Evolutionary conservation across 2,329 filamentous ascomycete genomes (phyloP).

Genomic region (Diaporthe velutina): DNA sequence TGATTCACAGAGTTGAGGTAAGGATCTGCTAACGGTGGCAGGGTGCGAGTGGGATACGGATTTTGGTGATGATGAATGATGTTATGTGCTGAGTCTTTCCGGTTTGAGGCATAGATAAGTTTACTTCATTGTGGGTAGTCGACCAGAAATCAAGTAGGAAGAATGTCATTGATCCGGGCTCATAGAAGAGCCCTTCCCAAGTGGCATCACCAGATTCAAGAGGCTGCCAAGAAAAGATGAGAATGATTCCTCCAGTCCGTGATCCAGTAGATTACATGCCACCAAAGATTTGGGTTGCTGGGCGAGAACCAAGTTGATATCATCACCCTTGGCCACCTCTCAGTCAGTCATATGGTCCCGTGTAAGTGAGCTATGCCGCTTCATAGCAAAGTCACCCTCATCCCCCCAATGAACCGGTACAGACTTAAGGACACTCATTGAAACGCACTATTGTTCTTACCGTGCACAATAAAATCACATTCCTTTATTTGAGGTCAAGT

Average conservation of each 20-base stretch:
- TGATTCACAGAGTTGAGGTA: not conserved
- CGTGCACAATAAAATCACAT: too few relatives aligned
- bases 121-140: not conserved
- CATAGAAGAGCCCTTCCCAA: not conserved
- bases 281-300: too few relatives aligned
- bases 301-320: not conserved
- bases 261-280: too few relatives aligned
- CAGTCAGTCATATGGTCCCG: not conserved
- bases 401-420: not conserved
- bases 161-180: not conserved
- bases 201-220: not conserved
- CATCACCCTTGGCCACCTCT: not conserved
- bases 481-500: not conserved
- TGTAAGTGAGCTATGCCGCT: not conserved
- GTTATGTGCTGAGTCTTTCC: not conserved
- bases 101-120: too few relatives aligned
- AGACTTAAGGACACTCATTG: not conserved
- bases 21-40: too few relatives aligned
- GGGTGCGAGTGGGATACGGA: not conserved
- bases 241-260: not conserved
- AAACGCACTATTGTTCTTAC: not conserved
- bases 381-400: not conserved
- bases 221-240: not conserved
- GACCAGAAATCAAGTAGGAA: not conserved
- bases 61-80: not conserved